These are phyloP conservation scores for Eragrostis tef DNA, from an alignment of 202 grass and related monocot genomes.

Conservation along the genomic window DNA sequence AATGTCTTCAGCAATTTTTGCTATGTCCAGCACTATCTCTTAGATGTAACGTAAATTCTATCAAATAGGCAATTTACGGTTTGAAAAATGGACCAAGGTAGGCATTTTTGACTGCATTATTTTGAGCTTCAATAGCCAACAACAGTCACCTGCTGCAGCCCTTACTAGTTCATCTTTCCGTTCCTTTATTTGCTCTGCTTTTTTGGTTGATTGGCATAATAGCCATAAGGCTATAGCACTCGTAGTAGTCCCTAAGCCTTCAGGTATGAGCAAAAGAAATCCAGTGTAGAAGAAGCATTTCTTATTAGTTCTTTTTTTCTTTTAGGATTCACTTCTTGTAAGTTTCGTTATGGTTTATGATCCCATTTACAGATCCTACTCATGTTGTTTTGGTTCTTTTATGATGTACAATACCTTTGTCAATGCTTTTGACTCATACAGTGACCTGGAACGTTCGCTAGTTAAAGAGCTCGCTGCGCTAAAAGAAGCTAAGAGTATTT, in stretches of 20 bases:
- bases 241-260: not conserved
- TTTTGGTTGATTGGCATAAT: constrained; percentile 9
- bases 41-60: not conserved
- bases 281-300: constrained; percentile 25
- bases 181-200: not conserved
- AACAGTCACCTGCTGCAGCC: not conserved
- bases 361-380: not conserved
- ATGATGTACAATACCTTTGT: not conserved
- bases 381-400: not conserved
- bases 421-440: constrained; percentile 43
- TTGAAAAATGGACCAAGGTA: not conserved
- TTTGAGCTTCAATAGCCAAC: not conserved
- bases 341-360: not conserved
- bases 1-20: constrained; percentile 9
- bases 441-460: constrained; percentile 57
- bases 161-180: constrained; percentile 16
- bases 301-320: not conserved
- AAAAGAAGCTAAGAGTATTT: constrained; percentile 47
- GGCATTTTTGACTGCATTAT: not conserved
- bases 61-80: constrained; percentile 8
- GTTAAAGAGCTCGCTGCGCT: constrained; percentile 65
- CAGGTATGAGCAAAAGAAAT: not conserved
- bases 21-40: not conserved
- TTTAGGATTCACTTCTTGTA: not conserved
- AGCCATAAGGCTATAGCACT: not conserved